Percentiles rank a stretch among this genome's conserved stretches.
phyloP scores from a whole-genome alignment of 805 yeast species.

The Metschnikowia rubicola region DNA sequence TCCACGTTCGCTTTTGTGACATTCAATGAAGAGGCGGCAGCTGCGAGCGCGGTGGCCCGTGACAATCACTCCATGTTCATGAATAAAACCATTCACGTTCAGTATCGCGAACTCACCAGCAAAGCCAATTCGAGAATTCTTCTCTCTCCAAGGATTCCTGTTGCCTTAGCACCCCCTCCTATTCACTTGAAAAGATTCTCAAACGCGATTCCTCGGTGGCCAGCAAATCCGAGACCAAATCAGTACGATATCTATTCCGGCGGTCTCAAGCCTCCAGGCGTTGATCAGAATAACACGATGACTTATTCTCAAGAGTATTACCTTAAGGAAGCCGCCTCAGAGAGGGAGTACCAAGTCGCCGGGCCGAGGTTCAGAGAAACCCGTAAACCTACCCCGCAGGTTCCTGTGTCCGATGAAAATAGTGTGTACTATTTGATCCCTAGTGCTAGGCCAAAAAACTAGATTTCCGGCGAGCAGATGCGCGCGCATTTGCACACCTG shows the following conservation, averaged over 20 bases:
- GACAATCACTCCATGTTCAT: conserved; percentile 78
- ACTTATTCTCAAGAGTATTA: conserved; percentile 11
- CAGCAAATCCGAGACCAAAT: conserved; percentile 3
- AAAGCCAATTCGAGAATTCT: conserved; percentile 26
- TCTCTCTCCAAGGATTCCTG: conserved; percentile 16
- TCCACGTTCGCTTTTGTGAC: conserved; percentile 71
- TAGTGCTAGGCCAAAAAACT: conserved; percentile 10
- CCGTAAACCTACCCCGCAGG: conserved; percentile 5
- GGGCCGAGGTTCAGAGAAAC: conserved; percentile 9
- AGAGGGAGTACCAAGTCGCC: conserved; percentile 5
- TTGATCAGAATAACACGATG: conserved; percentile 9
- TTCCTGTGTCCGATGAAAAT: conserved; percentile 8
- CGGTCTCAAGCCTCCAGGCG: conserved; percentile 2
- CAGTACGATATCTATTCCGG: conserved; percentile 36
- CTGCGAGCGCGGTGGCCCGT: conserved; percentile 82
- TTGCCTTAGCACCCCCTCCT: conserved; percentile 76
- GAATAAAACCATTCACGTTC: conserved; percentile 79
- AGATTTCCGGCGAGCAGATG: conserved; percentile 1
- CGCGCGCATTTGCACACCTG: conserved; percentile 5
- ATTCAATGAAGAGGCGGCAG: conserved; percentile 62
- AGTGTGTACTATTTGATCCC: conserved; percentile 15
- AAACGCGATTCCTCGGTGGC: conserved; percentile 10
- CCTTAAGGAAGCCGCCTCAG: conserved; percentile 8
- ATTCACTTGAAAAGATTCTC: conserved; percentile 44
- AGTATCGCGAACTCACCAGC: conserved; percentile 59